Base-by-base conservation (phyloP, 257 asterid genomes). In the Salvia miltiorrhiza region DNA sequence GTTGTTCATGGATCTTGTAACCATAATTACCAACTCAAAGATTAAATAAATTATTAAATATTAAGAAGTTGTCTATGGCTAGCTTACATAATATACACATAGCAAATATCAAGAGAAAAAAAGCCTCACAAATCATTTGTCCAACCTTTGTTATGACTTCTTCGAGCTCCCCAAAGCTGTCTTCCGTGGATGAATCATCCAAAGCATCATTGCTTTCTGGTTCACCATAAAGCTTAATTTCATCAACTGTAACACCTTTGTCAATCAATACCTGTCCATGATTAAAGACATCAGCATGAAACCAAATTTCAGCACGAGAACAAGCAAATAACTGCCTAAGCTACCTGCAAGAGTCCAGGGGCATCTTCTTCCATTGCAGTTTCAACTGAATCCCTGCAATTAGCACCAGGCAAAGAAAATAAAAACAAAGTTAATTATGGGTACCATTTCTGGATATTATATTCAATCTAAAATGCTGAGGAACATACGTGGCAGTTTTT, bases 291-390 rank as follows among this genome's bases (percentile, higher is more conserved):
- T 76, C 44, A 74, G 73, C 69, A 30, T 73, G 76, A 28, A 75
- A 45, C 50, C 60, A 12, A 66, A 26, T 37, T 66, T 50, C 53
- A 67, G 45, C 70, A 41, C 13, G 70, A 58, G 72, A 79, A 69
- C 59, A 77, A 37, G 44, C 20, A 60, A 17, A 47, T 63, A 74
- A 66, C 65, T 53, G 57, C 72, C 55, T 28, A 37, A 3, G 44
- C 37, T 80, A 93, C 97, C 97, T 83, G 84, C 84, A 93, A 73
- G 67, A 93, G 97, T 73, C 96, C 96, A 70, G 99, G 99, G 69
- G 97, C 96, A 86, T 93, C 99, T 83, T 93, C 99, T 80, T 93
- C 96, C 88, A 93, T 78, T 23, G 99, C 99, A 73, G 79, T 81
- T 84, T 87, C 93, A 82, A 90, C 74, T 4, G 96, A 93, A 77